A percentile compares a stretch with the other conserved stretches of the same genome.
phyloP scores from a whole-genome alignment of 2,329 filamentous ascomycete species.

The Metarhizium robertsii region DNA sequence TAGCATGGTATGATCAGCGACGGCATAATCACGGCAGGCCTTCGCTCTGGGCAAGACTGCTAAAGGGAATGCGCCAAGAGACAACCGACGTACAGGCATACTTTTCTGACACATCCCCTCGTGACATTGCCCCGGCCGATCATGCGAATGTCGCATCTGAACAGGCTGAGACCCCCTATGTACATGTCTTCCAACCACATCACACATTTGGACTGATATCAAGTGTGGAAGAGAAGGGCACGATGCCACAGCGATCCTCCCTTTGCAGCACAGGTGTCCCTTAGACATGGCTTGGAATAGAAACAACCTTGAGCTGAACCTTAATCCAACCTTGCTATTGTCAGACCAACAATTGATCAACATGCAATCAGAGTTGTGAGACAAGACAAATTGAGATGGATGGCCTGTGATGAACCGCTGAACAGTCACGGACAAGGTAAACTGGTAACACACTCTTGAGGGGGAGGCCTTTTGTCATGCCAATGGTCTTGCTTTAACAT shows the following conservation, averaged over 20 bases:
- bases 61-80: conserved; percentile 1
- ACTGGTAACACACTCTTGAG: no score
- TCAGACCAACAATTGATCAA: conserved; percentile 4
- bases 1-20: neutral
- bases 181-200: neutral
- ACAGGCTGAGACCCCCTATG: neutral
- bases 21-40: neutral
- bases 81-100: neutral
- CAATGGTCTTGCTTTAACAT: no score
- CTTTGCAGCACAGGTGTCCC: neutral
- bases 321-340: conserved; percentile 8
- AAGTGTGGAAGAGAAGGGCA: no score
- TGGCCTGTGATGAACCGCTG: neutral
- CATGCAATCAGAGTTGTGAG: neutral
- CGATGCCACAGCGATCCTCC: no score
- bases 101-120: neutral
- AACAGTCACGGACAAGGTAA: neutral
- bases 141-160: neutral
- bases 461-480: no score
- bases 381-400: neutral
- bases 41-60: neutral
- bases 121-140: neutral
- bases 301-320: conserved; percentile 14
- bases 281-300: conserved; percentile 9
- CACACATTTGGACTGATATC: no score